A percentile compares a stretch with the other conserved stretches of the same genome.
These are phyloP conservation scores for Lactarius trivialis DNA, from an alignment of 768 basidiomycete genomes.

Conservation along the genomic window DNA sequence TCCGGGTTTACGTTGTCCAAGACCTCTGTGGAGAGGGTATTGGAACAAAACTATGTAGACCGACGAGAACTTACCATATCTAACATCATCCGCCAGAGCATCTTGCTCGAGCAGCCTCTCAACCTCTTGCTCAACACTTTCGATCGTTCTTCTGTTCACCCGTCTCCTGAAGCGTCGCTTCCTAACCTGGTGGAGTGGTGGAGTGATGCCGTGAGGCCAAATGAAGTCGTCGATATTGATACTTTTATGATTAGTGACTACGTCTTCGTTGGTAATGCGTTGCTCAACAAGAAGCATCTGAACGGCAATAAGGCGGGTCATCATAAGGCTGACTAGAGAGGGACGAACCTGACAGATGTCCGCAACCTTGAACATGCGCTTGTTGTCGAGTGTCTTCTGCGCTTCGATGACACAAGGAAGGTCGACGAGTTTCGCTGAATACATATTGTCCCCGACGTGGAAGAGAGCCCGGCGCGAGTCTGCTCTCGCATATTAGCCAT, in stretches of 20 bases:
- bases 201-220: slow-evolving; percentile 94
- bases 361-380: slow-evolving; percentile 97
- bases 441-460: slow-evolving; percentile 72
- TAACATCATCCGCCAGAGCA: slow-evolving; percentile 62
- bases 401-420: slow-evolving; percentile 90
- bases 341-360: slow-evolving; percentile 87
- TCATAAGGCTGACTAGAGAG: slow-evolving; percentile 3
- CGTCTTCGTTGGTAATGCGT: slow-evolving; percentile 64
- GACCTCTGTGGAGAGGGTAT: slow-evolving; percentile 45
- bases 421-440: slow-evolving; percentile 92
- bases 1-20: slow-evolving; percentile 90
- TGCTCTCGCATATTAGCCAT: slow-evolving; percentile 28
- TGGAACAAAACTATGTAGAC: background rate
- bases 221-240: slow-evolving; percentile 95
- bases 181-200: slow-evolving; percentile 82
- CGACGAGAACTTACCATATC: slow-evolving; percentile 49
- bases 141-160: slow-evolving; percentile 81
- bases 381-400: slow-evolving; percentile 93
- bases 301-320: slow-evolving; percentile 11
- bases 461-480: slow-evolving; percentile 90
- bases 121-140: slow-evolving; percentile 90
- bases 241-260: slow-evolving; percentile 50
- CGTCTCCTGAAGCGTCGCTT: slow-evolving; percentile 91
- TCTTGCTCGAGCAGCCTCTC: slow-evolving; percentile 82
- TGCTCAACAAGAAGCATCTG: slow-evolving; percentile 92